Percentiles rank a stretch among this genome's conserved stretches.
phyloP scores from a whole-genome alignment of 345 rosid genomes.

The Melastoma malabathricum region DNA sequence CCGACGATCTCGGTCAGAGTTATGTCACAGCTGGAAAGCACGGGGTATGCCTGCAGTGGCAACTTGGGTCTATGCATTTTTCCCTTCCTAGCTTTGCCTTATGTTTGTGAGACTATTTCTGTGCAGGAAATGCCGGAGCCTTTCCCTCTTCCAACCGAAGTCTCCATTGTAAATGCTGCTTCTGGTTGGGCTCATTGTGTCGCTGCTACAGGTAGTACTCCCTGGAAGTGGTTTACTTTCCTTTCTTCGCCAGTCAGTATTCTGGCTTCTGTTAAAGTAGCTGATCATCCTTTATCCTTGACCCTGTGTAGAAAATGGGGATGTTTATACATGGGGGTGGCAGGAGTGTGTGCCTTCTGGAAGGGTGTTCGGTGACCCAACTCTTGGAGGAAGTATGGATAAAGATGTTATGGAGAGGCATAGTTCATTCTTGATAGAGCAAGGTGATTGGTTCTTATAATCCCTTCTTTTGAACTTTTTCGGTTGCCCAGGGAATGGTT shows the following conservation, averaged over 20 bases:
- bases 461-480: background rate
- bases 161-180: constrained; percentile 53
- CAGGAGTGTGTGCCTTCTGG: constrained; percentile 95
- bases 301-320: constrained; percentile 40
- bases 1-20: constrained; percentile 98
- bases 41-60: constrained; percentile 35
- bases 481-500: too few relatives aligned
- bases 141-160: constrained; percentile 80
- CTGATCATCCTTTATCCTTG: too few relatives aligned
- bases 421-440: constrained; percentile 39
- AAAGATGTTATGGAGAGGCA: constrained; percentile 50
- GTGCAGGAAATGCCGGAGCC: constrained; percentile 84
- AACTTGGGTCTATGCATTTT: too few relatives aligned
- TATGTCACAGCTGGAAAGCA: constrained; percentile 93
- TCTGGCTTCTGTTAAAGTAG: background rate
- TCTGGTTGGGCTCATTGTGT: constrained; percentile 99
- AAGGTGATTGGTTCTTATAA: constrained; percentile 31
- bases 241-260: background rate
- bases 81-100: constrained; percentile 5
- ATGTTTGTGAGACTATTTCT: constrained; percentile 4
- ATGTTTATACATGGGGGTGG: constrained; percentile 99
- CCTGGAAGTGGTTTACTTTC: background rate
- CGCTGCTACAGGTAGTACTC: constrained; percentile 59
- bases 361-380: constrained; percentile 47
- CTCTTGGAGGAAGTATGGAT: constrained; percentile 19